Percentiles rank a stretch among this genome's conserved stretches.
Evolutionary conservation across 1,139 yeast species (phyloP).

Genomic region (Blastobotrys apis): DNA sequence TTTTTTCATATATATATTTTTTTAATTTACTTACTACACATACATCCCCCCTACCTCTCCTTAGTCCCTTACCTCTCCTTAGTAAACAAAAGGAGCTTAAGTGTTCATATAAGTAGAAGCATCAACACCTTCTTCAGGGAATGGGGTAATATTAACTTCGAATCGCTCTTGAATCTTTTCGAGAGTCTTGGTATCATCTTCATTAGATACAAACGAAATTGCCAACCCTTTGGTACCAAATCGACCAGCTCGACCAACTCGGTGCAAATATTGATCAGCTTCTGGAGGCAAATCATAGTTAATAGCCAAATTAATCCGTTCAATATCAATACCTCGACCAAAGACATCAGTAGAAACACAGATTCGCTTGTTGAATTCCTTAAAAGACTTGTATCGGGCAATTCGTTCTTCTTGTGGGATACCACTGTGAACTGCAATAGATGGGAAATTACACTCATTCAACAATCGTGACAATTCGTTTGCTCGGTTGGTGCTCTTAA

Average conservation of each 20-base stretch:
- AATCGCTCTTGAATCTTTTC: conserved; percentile 94
- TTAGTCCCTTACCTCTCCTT: too few relatives aligned
- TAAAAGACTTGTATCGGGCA: conserved; percentile 91
- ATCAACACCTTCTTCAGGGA: conserved; percentile 98
- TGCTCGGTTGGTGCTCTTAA: conserved; percentile 88
- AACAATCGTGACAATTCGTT: conserved; percentile 84
- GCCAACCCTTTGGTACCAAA: conserved; percentile 99
- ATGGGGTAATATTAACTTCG: conserved; percentile 89
- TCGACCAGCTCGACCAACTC: conserved; percentile 99
- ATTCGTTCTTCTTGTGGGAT: conserved; percentile 98
- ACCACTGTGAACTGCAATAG: conserved; percentile 94
- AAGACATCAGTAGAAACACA: conserved; percentile 98
- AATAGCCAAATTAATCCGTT: conserved; percentile 96
- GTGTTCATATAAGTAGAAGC: conserved; percentile 98
- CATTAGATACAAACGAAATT: conserved; percentile 78
- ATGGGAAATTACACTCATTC: conserved; percentile 93
- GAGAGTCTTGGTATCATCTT: conserved; percentile 85
- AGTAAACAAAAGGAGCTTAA: too few relatives aligned
- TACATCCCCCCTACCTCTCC: too few relatives aligned
- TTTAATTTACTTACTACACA: too few relatives aligned
- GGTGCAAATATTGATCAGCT: conserved; percentile 97
- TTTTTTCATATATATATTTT: neutral
- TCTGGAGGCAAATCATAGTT: conserved; percentile 81
- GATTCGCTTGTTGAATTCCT: conserved; percentile 97
- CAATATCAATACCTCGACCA: conserved; percentile 99